Conservation (phyloP, 495 filamentous ascomycete genomes). For the Xylaria flabelliformis region DNA sequence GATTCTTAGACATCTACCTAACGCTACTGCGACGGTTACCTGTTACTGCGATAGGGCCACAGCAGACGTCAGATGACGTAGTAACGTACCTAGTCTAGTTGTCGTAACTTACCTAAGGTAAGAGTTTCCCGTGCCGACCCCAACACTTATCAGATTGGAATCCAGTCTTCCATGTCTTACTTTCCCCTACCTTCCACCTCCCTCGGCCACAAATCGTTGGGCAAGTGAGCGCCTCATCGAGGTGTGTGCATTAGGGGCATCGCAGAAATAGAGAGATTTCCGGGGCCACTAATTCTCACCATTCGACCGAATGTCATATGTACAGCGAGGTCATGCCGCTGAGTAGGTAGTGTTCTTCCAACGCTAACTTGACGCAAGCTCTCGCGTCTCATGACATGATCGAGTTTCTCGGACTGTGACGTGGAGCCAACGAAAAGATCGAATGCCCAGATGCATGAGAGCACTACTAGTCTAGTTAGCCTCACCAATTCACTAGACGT, state of each 20-base stretch:
- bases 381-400: not conserved
- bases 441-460: not conserved
- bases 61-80: not conserved
- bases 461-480: conserved; percentile 3
- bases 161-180: not conserved
- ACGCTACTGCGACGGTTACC: not conserved
- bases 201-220: not conserved
- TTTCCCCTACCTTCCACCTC: not conserved
- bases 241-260: not conserved
- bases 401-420: conserved; percentile 15
- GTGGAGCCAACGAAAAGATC: conserved; percentile 13
- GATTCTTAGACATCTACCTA: not conserved
- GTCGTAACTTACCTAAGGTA: not conserved
- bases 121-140: not conserved
- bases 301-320: not conserved
- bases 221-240: not conserved
- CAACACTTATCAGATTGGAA: not conserved
- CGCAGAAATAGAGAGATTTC: not conserved
- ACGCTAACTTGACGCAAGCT: not conserved
- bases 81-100: not conserved
- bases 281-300: not conserved
- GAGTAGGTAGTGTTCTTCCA: not conserved
- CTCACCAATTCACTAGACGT: not conserved
- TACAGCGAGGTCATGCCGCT: not conserved
- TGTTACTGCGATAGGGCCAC: not conserved